Base-by-base conservation (phyloP, 2,329 filamentous ascomycete species). In the Ophiostoma tasmaniense region DNA sequence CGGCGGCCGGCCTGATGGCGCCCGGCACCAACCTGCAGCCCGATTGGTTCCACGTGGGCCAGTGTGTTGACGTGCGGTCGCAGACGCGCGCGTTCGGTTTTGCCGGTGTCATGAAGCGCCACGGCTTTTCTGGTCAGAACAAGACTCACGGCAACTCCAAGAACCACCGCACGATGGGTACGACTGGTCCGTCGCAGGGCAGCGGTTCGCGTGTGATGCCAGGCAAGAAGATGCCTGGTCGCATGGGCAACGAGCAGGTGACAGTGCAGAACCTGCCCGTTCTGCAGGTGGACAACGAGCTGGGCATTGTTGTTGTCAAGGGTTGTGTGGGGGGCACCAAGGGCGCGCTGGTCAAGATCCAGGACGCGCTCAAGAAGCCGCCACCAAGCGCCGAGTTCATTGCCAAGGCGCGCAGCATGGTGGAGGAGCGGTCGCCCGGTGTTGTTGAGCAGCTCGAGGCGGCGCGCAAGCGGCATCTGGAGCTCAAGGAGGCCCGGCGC, bases 191-290 rank as follows among this genome's bases (percentile, higher is more conserved):
- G 71, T 91, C 90, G 74, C 95, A 99, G 80, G 95, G 95, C 73
- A 89, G 90, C 77, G 95, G 95, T 81, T 96, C 92, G 72, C 88
- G 95, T 80, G 94, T 99, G 30, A 82, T 93, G 76, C 95, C 95
- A 0, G 95, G 95, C 71, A 99, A 99, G 87, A 95, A 93, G 81
- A 99, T 99, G 95, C 88, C 95, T 3, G 95, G 95, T 68, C 88
- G 92, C 70, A 98, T 99, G 95, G 95, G 95, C 72, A 91, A 90
- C 73, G 86, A 96, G 79, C 88, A 87, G 73, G 90, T 93, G 69
- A 99, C 95, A 65, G 85, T 95, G 70, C 93, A 97, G 84, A 97
- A 96, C 80, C 81, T 98, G 74, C 91, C 90, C 80, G 88, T 99
- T 67, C 81, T 99, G 77, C 89, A 92, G 82, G 89, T 97, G 42